A percentile compares a stretch with the other conserved stretches of the same genome.
Conservation (phyloP, 176 grass and related monocot species). For the Miscanthus lutarioriparius region DNA sequence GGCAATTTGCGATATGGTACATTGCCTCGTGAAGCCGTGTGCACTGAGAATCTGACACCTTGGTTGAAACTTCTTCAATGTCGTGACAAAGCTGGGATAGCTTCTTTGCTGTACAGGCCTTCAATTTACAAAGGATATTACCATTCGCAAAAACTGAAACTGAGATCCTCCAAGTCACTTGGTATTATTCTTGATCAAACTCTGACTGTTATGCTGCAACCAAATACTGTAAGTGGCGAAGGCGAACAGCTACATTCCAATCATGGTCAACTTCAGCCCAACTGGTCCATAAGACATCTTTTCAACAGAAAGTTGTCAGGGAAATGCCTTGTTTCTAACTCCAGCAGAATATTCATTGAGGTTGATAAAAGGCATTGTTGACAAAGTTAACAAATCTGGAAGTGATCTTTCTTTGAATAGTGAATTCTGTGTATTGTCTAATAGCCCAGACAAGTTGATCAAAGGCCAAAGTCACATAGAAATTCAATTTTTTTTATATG, state of each 20-base stretch:
- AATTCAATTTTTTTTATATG: conserved; percentile 47
- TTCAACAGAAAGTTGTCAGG: conserved; percentile 74
- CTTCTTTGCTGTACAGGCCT: conserved; percentile 60
- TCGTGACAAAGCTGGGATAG: conserved; percentile 72
- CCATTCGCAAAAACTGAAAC: conserved; percentile 86
- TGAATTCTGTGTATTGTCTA: conserved; percentile 55
- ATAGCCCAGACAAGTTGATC: conserved; percentile 54
- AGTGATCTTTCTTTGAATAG: conserved; percentile 46
- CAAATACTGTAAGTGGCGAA: conserved; percentile 24
- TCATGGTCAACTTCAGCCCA: conserved; percentile 56
- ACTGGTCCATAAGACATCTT: conserved; percentile 59
- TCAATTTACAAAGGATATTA: conserved; percentile 90
- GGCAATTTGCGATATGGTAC: conserved; percentile 80
- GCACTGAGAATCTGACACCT: conserved; percentile 91
- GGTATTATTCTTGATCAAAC: conserved; percentile 62
- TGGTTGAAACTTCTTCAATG: conserved; percentile 89
- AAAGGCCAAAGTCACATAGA: conserved; percentile 42
- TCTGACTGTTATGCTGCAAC: conserved; percentile 70
- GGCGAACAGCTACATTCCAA: conserved; percentile 33
- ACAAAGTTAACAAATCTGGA: conserved; percentile 28
- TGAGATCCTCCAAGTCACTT: conserved; percentile 38
- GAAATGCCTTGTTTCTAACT: conserved; percentile 69
- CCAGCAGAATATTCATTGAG: conserved; percentile 77
- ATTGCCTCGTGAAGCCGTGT: conserved; percentile 42
- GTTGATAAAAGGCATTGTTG: conserved; percentile 24